Evolutionary conservation across 2,329 filamentous ascomycete species (phyloP), one percentile per base, ranked within the genome.

Genomic region (Scopulariopsis brevicaulis): DNA sequence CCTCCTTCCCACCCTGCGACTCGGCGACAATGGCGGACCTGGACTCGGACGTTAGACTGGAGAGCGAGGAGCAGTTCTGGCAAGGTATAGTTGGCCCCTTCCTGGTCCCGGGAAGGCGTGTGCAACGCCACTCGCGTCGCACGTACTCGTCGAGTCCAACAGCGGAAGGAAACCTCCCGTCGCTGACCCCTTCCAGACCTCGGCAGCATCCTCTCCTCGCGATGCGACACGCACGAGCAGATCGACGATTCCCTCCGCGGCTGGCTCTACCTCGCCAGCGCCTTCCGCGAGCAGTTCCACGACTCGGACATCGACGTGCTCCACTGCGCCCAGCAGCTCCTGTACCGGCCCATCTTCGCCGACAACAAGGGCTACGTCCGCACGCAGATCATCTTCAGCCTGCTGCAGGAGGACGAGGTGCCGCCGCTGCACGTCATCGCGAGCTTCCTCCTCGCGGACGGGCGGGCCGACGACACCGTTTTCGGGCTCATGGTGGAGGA

Each of bases 401-500:
- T 99, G 56, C 74, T 96, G 63, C 80, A 96, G 79, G 94, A 97
- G 73, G 92, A 96, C 66, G 89, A 96, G 63, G 73, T 82, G 20
- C 82, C 83, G 37, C 83, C 85, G n/a, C 77, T 99, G 53, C 89
- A 96, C 70, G 79, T 91, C 60, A 89, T 96, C 60, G 82, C 86
- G 25, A 90, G 86, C 61, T 86, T 96, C 65, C 80, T 99, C 37
- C 82, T 97, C 24, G 87, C 93, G 65, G 92, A 97, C 70, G 94
- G 93, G 51, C 86, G 87, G 60, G 76, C 81, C 51, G 83, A 93
- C 69, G 90, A 96, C 66, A 72, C 77, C 28, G 86, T 86, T 1
- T 96, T 96, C 67, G 85, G 88, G 64, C 83, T 87, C 74, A 95
- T 99, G 90, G 87, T 94, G 64, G 77, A 82, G 24, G 90, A 96